phyloP scores from a whole-genome alignment of 352 stramenopile genomes.

The Peronospora farinosa region DNA sequence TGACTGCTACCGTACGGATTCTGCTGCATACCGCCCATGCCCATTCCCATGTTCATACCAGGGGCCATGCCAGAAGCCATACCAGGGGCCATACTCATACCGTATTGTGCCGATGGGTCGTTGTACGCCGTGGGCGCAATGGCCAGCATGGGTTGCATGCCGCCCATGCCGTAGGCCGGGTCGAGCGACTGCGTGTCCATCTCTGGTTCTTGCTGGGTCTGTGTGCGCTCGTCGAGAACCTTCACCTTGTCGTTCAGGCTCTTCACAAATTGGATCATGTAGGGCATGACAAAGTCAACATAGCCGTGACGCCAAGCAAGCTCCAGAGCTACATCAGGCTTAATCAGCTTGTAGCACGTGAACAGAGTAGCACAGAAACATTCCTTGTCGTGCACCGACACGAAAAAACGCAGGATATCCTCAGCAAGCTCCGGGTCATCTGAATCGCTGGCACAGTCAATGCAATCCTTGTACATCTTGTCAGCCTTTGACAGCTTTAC shows the following conservation, averaged over 20 bases:
- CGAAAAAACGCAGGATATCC: slow-evolving; percentile 98
- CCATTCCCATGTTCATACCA: slow-evolving; percentile 40
- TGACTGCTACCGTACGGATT: slow-evolving; percentile 56
- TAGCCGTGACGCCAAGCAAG: slow-evolving; percentile 98
- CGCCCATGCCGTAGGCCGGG: slow-evolving; percentile 67
- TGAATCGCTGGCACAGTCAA: slow-evolving; percentile 97
- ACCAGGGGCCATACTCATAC: slow-evolving; percentile 46
- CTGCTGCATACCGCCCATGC: slow-evolving; percentile 39
- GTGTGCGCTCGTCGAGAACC: slow-evolving; percentile 87
- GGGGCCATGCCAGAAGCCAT: too few relatives aligned
- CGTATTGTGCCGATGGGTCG: slow-evolving; percentile 57
- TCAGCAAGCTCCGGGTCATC: slow-evolving; percentile 94
- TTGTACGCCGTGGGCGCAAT: slow-evolving; percentile 83
- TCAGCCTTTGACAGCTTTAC: slow-evolving; percentile 99
- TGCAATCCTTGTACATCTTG: slow-evolving; percentile 99
- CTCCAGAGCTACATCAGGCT: slow-evolving; percentile 98
- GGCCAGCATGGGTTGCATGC: slow-evolving; percentile 72
- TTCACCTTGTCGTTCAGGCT: slow-evolving; percentile 94
- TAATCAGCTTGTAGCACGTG: slow-evolving; percentile 98
- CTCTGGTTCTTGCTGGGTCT: slow-evolving; percentile 68
- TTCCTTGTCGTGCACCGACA: slow-evolving; percentile 98
- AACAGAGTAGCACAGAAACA: slow-evolving; percentile 98
- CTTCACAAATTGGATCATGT: slow-evolving; percentile 99
- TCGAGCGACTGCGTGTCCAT: slow-evolving; percentile 52
- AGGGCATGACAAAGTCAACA: slow-evolving; percentile 99